Conservation (phyloP, 2,329 filamentous ascomycete species). For the Alternaria incomplexa region DNA sequence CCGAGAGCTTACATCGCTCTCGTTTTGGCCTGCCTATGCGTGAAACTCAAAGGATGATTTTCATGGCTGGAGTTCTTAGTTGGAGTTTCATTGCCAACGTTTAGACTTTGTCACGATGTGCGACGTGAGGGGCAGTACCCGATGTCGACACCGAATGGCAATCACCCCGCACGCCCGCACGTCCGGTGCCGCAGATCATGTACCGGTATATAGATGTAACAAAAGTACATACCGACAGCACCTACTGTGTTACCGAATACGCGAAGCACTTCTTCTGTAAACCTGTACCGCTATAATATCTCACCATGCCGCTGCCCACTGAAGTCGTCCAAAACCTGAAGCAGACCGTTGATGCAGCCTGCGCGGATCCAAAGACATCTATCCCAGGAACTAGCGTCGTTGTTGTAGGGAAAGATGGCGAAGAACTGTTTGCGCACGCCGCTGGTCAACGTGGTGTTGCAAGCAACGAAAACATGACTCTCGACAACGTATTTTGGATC, state of each 20-base stretch:
- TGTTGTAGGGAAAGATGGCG: conserved; percentile 51
- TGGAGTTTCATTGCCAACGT: background rate
- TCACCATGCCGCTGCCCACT: conserved; percentile 3
- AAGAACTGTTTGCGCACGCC: conserved; percentile 50
- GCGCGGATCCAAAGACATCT: conserved; percentile 27
- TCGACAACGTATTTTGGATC: conserved; percentile 65
- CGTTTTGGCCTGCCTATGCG: background rate
- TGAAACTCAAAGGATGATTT: background rate
- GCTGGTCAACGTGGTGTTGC: conserved; percentile 49
- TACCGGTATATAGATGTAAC: background rate
- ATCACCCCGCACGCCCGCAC: background rate
- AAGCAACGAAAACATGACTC: conserved; percentile 58
- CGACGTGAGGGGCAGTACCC: background rate
- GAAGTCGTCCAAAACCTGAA: conserved; percentile 3
- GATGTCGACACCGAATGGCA: background rate
- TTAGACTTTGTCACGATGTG: background rate
- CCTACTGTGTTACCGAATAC: background rate
- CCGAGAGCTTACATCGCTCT: background rate
- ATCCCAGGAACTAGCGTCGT: conserved; percentile 52
- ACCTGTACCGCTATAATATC: background rate
- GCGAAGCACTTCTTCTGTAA: background rate
- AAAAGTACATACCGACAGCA: background rate
- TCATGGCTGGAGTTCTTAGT: background rate
- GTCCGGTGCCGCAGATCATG: background rate
- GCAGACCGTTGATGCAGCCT: conserved; percentile 25